These are phyloP conservation scores for Brassica napus DNA, from an alignment of 345 rosid species.

Conservation along the genomic window DNA sequence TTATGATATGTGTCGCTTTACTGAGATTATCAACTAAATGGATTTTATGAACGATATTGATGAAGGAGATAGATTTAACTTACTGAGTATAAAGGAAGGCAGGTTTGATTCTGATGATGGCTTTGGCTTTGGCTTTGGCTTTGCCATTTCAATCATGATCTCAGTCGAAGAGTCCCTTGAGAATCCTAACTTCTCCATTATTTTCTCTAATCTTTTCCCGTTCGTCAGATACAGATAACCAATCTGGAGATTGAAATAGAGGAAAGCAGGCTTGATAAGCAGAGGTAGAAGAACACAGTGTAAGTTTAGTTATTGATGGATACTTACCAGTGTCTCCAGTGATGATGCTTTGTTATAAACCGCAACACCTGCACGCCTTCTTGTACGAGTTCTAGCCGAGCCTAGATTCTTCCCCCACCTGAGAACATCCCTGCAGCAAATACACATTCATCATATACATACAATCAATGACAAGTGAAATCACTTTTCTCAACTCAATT, in stretches of 20 bases:
- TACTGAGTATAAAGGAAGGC: constrained; percentile 23
- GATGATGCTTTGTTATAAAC: constrained; percentile 77
- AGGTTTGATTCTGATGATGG: constrained; percentile 15
- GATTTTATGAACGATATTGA: not conserved
- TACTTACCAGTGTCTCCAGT: constrained; percentile 61
- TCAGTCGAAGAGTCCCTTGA: constrained; percentile 53
- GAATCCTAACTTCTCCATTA: constrained; percentile 80
- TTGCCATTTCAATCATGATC: constrained; percentile 45
- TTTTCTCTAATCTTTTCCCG: constrained; percentile 65
- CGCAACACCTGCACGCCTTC: constrained; percentile 64
- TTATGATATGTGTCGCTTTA: constrained; percentile 1
- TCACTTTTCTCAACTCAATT: not conserved
- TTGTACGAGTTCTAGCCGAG: constrained; percentile 56
- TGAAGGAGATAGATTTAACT: constrained; percentile 13
- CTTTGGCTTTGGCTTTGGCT: constrained; percentile 24
- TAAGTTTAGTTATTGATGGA: not conserved
- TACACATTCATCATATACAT: not conserved
- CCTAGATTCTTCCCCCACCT: constrained; percentile 70
- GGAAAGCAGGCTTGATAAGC: not conserved
- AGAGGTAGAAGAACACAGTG: not conserved
- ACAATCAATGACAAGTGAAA: not conserved
- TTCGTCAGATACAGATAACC: constrained; percentile 82
- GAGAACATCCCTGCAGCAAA: constrained; percentile 49
- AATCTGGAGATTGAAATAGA: constrained; percentile 44
- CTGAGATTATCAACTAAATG: not conserved